These are phyloP conservation scores for Mycena sanguinolenta DNA, from an alignment of 768 basidiomycete species.

Conservation along the genomic window DNA sequence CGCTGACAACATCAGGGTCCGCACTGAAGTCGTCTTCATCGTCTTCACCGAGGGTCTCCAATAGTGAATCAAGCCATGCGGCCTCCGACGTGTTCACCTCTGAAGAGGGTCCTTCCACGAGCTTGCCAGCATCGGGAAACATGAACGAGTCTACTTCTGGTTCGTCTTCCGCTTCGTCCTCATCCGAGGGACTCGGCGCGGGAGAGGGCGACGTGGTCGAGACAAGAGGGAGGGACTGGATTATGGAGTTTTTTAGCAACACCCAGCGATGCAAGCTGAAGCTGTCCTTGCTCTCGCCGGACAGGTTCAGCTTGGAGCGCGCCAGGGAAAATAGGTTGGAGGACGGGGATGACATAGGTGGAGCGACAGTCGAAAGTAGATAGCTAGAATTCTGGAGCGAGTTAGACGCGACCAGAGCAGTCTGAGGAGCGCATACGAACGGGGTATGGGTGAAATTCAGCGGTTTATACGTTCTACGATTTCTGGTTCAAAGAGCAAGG, in stretches of 20 bases:
- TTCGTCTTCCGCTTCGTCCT: slow-evolving; percentile 67
- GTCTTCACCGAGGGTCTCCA: slow-evolving; percentile 80
- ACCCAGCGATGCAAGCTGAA: slow-evolving; percentile 90
- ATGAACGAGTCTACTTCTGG: slow-evolving; percentile 78
- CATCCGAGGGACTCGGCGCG: slow-evolving; percentile 49
- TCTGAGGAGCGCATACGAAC: slow-evolving; percentile 36
- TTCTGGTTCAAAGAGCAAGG: slow-evolving; percentile 88
- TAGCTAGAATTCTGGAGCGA: slow-evolving; percentile 24
- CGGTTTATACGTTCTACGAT: slow-evolving; percentile 89
- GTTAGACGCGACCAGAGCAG: slow-evolving; percentile 37
- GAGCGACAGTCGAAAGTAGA: slow-evolving; percentile 35
- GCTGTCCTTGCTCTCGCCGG: slow-evolving; percentile 71
- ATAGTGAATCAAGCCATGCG: slow-evolving; percentile 85
- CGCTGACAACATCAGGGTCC: slow-evolving; percentile 58
- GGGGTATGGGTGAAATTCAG: slow-evolving; percentile 45
- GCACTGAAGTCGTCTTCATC: slow-evolving; percentile 69
- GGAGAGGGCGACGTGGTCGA: slow-evolving; percentile 47
- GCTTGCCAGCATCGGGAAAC: slow-evolving; percentile 81
- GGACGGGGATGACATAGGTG: slow-evolving; percentile 64
- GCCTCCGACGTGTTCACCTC: slow-evolving; percentile 71
- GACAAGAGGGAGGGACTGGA: slow-evolving; percentile 62
- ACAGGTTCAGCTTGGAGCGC: slow-evolving; percentile 80
- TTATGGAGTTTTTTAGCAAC: slow-evolving; percentile 86
- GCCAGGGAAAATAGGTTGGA: slow-evolving; percentile 72
- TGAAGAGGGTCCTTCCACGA: slow-evolving; percentile 54